Percentiles rank a stretch among this genome's conserved stretches.
These are phyloP conservation scores for Chenopodium berlandieri DNA, from an alignment of 148 eudicot genomes.

Conservation along the genomic window DNA sequence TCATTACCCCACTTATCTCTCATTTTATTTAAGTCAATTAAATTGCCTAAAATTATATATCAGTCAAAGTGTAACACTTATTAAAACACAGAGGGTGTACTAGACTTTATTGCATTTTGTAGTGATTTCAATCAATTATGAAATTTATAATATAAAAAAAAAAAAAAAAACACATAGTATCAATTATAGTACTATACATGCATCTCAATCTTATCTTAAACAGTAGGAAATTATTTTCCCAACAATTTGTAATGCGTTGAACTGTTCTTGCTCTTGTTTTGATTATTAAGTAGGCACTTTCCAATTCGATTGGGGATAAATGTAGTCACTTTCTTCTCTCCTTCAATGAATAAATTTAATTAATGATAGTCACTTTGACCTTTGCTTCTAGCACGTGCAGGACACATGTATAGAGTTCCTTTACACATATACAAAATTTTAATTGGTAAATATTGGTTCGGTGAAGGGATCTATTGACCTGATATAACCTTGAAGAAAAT, in stretches of 20 bases:
- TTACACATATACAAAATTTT: not conserved
- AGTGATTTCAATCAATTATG: not conserved
- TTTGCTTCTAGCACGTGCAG: conserved; percentile 1
- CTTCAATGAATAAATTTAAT: too few relatives aligned
- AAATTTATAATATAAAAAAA: not conserved
- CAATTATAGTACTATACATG: not conserved
- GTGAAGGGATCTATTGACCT: too few relatives aligned
- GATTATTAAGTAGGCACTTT: conserved; percentile 10
- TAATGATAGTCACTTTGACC: conserved; percentile 5
- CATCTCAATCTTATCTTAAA: conserved; percentile 9
- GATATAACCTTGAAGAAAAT: too few relatives aligned
- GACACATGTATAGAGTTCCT: not conserved
- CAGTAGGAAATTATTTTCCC: conserved; percentile 12
- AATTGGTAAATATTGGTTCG: too few relatives aligned
- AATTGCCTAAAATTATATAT: too few relatives aligned
- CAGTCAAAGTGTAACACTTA: too few relatives aligned
- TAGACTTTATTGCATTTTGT: not conserved
- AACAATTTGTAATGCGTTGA: conserved; percentile 26
- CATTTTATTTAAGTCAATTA: too few relatives aligned
- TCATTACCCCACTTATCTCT: too few relatives aligned
- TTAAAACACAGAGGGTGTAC: not conserved
- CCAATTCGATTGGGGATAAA: conserved; percentile 20
- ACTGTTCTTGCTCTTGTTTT: conserved; percentile 19
- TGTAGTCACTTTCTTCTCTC: not conserved
- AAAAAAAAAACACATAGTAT: not conserved